Percentiles rank a stretch among this genome's conserved stretches.
phyloP scores from a whole-genome alignment of 78 protist genomes.

The Cavenderia fasciculata region DNA sequence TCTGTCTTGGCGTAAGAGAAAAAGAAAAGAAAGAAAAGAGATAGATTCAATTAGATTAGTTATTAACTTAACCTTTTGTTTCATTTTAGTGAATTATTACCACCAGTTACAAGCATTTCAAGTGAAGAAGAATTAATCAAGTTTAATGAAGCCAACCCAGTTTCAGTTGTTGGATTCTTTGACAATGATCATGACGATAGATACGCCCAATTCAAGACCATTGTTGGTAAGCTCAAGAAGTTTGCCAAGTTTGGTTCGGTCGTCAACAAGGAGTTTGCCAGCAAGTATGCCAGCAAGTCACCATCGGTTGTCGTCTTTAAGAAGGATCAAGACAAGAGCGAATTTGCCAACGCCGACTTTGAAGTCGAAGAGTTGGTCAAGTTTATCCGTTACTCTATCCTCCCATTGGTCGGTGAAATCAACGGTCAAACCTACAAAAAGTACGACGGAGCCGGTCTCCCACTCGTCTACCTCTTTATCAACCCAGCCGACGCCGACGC shows the following conservation, averaged over 20 bases:
- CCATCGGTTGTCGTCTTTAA: slow-evolving; percentile 23
- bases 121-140: slow-evolving; percentile 46
- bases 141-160: slow-evolving; percentile 17
- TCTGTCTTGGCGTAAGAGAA: slow-evolving; percentile 25
- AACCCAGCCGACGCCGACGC: slow-evolving; percentile 36
- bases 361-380: slow-evolving; percentile 12
- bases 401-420: slow-evolving; percentile 76
- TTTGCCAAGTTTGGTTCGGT: slow-evolving; percentile 72
- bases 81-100: slow-evolving; percentile 59
- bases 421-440: slow-evolving; percentile 71
- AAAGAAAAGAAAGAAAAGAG: too few species aligned
- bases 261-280: slow-evolving; percentile 45
- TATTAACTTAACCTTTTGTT: too few species aligned
- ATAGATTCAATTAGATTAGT: too few species aligned
- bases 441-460: slow-evolving; percentile 41
- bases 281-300: slow-evolving; percentile 9
- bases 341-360: neutral
- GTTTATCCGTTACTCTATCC: slow-evolving; percentile 30
- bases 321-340: slow-evolving; percentile 15
- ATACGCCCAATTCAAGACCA: neutral
- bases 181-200: slow-evolving; percentile 64
- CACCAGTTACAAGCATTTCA: slow-evolving; percentile 57
- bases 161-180: slow-evolving; percentile 82
- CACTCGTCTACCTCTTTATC: slow-evolving; percentile 76
- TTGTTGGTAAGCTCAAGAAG: slow-evolving; percentile 7